A percentile compares a stretch with the other conserved stretches of the same genome.
Evolutionary conservation across 148 eudicot genomes (phyloP).

Genomic region (Hydrangea macrophylla): DNA sequence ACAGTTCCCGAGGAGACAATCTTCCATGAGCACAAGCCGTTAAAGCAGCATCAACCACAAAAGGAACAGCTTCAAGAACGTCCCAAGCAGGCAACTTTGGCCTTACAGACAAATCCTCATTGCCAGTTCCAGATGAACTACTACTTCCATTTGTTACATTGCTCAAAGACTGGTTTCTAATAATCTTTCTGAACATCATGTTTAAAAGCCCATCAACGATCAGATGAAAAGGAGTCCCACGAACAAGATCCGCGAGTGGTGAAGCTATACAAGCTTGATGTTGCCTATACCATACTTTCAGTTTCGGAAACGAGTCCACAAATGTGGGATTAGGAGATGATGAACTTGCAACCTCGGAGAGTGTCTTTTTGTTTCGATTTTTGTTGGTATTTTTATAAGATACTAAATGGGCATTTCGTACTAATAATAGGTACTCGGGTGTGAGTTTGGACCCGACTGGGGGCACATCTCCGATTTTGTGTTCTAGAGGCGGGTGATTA

Average conservation of each 20-base stretch:
- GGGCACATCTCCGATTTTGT: slow-evolving; percentile 88
- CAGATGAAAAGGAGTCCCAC: slow-evolving; percentile 76
- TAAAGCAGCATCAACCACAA: slow-evolving; percentile 92
- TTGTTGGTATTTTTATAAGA: slow-evolving; percentile 55
- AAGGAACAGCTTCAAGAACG: slow-evolving; percentile 94
- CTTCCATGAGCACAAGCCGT: slow-evolving; percentile 93
- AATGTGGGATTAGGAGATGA: slow-evolving; percentile 69
- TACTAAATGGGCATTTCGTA: no score
- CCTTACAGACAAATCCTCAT: slow-evolving; percentile 54
- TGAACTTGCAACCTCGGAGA: slow-evolving; percentile 51
- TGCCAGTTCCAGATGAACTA: slow-evolving; percentile 65
- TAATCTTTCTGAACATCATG: slow-evolving; percentile 83
- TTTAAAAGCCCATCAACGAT: slow-evolving; percentile 72
- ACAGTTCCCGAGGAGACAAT: slow-evolving; percentile 91
- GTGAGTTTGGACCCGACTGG: slow-evolving; percentile 95
- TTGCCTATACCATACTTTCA: slow-evolving; percentile 87
- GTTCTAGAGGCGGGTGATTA: slow-evolving; percentile 85
- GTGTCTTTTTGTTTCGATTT: slow-evolving; percentile 52
- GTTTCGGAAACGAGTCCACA: slow-evolving; percentile 80
- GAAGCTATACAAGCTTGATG: slow-evolving; percentile 94
- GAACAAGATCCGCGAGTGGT: slow-evolving; percentile 75
- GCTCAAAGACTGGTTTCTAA: slow-evolving; percentile 42
- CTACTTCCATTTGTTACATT: slow-evolving; percentile 77
- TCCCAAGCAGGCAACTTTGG: slow-evolving; percentile 97
- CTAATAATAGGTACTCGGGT: slow-evolving; percentile 77